Base-by-base conservation (phyloP, 169 alveolate genomes). In the Prorocentrum cordatum region DNA sequence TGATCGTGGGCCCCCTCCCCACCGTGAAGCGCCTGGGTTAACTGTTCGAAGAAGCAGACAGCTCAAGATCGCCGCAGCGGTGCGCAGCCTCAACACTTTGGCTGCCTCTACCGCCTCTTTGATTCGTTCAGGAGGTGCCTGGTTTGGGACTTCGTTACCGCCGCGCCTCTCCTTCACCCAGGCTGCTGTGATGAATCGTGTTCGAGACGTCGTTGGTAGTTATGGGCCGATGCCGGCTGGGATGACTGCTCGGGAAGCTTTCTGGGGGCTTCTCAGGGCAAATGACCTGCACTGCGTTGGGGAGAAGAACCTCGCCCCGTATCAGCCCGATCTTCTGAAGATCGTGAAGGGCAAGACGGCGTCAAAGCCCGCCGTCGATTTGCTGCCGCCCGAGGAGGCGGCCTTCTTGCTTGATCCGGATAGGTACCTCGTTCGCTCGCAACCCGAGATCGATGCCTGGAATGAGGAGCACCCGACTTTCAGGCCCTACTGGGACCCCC, bases 401-500 rank as follows among this genome's bases (percentile, higher is more conserved):
- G 20, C 12, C 9, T 70, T n/a, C 27, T 12, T 70, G 59, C 39
- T 26, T 22, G 42, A 70, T 22, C 82, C 64, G n/a, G 54, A 24
- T 6, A 27, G 29, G 54, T 27, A 39, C 64, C 1, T 70, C 4
- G 27, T 70, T 24, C 32, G 82, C 10, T 1, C 29, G 0, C 64
- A 5, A 24, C 36, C 50, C 3, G 82, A 70, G 42, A 70, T 70
- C 2, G 35, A 38, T 18, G 42, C 31, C 10, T 70, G 82, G 82
- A 3, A 16, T 1, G 24, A 5, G 0, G 42, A 24, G 24, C n/a
- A 70, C 39, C 18, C 10, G 7, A 16, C 6, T 64, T 70, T 70
- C 35, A 22, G 12, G 18, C 82, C 82, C 1, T 70, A 70, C 36
- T 70, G 82, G 82, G 82, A 70, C 27, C 64, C 36, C 42, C 24